Base-by-base conservation (phyloP, 1,284 basidiomycete species). In the Ustilago curta region DNA sequence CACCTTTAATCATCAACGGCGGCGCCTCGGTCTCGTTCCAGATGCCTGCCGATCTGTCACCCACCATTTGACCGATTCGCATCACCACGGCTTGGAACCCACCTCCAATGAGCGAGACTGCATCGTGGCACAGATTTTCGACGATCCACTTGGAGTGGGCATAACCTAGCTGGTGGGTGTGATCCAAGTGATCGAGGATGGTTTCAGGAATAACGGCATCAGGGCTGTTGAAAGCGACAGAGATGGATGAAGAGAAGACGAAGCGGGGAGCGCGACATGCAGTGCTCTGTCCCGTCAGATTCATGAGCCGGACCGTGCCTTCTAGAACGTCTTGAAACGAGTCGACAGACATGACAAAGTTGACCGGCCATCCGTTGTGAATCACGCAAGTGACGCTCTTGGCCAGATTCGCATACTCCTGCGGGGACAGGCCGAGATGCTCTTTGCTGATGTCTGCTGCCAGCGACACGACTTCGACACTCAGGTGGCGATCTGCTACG, bases 1-100 rank as follows among this genome's bases (percentile, higher is more conserved):
- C 87, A 4, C 87, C 81, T 31, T 79, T 82, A 79, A 87, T 83
- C 77, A 87, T 85, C 47, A 88, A 73, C 16, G 73, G 70, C 2
- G 47, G 87, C 9, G 88, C 89, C 79, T 89, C 89, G 4, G 88
- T 89, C 70, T 88, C 87, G 78, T 90, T 90, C 90, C 89, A 90
- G 1, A 89, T 86, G 0, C 89, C 89, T 56, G 85, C 83, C 51
- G 76, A 60, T 2, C 88, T 86, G 64, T 89, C 89, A 0, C 90
- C 89, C 11, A 88, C 88, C 83, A 90, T 87, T 63, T 88, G 88
- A 3, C 88, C 87, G 18, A 88, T 87, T 1, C 76, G 29, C 73
- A 76, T 64, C 23, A 76, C 69, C 27, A 69, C 62, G 2, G 61
- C 43, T 43, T 65, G 23, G 52, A 76, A 59, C 29, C 61, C 69